Conservation (phyloP, 208 protist genomes). For the Leishmania tropica region DNA sequence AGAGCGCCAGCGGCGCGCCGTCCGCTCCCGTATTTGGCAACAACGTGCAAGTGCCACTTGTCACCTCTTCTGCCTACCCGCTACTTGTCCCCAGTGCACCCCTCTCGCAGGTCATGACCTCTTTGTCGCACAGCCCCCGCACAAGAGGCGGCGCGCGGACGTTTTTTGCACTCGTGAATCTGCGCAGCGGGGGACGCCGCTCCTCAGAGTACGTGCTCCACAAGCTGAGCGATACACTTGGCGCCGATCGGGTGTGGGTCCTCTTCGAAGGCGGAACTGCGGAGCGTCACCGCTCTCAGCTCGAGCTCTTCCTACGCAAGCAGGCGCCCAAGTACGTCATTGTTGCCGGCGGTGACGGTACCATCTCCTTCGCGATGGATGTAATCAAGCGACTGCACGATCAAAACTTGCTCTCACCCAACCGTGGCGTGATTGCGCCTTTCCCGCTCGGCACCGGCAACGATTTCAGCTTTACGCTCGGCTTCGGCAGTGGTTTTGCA, state of each 20-base stretch:
- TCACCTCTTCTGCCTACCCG: not conserved
- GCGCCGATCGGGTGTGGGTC: constrained; percentile 36
- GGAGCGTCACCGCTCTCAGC: constrained; percentile 11
- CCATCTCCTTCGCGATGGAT: constrained; percentile 57
- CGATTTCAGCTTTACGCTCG: constrained; percentile 62
- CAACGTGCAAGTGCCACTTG: not conserved
- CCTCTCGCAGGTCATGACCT: constrained; percentile 1
- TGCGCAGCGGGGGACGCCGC: constrained; percentile 41
- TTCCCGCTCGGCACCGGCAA: constrained; percentile 81
- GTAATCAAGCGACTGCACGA: constrained; percentile 43
- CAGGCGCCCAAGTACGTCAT: constrained; percentile 43
- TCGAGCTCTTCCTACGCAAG: constrained; percentile 30
- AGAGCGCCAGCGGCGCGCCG: not conserved
- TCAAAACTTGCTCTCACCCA: not conserved
- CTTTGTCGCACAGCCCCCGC: not conserved
- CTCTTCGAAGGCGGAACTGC: constrained; percentile 34
- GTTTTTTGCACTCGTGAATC: constrained; percentile 48
- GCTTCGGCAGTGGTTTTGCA: constrained; percentile 63
- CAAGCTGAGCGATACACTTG: constrained; percentile 31
- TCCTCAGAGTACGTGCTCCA: constrained; percentile 40
- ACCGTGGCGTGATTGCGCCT: constrained; percentile 39
- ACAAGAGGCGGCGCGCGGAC: not conserved
- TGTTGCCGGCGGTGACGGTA: constrained; percentile 68
- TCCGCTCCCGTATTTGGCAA: not conserved
- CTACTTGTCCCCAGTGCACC: not conserved